phyloP scores from a whole-genome alignment of 148 eudicot species.

The Dysphania ambrosioides region DNA sequence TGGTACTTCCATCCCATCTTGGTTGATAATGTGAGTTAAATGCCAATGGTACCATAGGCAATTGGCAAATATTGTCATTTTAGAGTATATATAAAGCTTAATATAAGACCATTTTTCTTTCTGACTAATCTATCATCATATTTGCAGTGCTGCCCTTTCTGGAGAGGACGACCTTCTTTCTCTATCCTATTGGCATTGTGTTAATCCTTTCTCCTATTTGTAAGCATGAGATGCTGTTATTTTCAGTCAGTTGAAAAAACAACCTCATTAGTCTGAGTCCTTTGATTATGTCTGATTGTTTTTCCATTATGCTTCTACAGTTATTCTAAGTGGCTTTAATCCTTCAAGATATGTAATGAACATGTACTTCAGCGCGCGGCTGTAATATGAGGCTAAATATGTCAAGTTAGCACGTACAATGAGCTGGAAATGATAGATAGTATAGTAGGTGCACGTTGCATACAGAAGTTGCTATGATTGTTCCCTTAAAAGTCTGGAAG shows the following conservation, averaged over 20 bases:
- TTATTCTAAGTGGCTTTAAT: slow-evolving; percentile 80
- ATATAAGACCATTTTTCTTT: background rate
- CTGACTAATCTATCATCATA: slow-evolving; percentile 11
- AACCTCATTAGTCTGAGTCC: background rate
- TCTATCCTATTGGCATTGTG: slow-evolving; percentile 85
- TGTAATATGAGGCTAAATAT: slow-evolving; percentile 35
- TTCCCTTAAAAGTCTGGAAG: slow-evolving; percentile 8
- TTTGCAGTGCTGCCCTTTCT: slow-evolving; percentile 97
- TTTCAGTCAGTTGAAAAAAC: background rate
- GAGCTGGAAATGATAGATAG: slow-evolving; percentile 7
- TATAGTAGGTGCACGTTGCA: slow-evolving; percentile 6
- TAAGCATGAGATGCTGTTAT: slow-evolving; percentile 38
- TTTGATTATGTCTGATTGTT: slow-evolving; percentile 2
- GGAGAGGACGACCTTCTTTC: slow-evolving; percentile 90
- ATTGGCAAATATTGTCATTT: background rate
- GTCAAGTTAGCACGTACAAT: slow-evolving; percentile 21
- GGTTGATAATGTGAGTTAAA: background rate
- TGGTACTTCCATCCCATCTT: background rate
- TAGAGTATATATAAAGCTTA: background rate
- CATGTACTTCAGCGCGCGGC: slow-evolving; percentile 69
- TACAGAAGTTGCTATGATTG: background rate
- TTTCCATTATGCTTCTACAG: slow-evolving; percentile 40
- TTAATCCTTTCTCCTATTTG: slow-evolving; percentile 88
- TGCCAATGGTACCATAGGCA: background rate
- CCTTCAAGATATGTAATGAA: slow-evolving; percentile 94